Conservation (phyloP, 2,329 filamentous ascomycete species). For the Aspergillus brasiliensis region DNA sequence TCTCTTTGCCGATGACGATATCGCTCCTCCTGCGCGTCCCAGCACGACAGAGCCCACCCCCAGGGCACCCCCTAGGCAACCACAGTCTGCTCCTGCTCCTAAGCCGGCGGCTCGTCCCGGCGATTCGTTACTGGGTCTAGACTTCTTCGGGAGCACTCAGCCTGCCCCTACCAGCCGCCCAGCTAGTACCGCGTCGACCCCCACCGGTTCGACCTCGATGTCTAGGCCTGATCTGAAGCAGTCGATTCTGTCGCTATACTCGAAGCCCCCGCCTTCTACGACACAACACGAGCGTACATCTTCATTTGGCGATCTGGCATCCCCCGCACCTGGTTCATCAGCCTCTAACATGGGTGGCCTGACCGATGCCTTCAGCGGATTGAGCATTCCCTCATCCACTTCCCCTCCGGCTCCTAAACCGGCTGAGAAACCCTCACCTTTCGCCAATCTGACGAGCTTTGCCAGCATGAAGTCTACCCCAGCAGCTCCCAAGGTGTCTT, state of each 20-base stretch:
- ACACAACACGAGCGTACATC: conserved; percentile 60
- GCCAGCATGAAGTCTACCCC: conserved; percentile 47
- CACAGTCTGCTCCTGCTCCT: conserved; percentile 57
- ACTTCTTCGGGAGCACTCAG: conserved; percentile 79
- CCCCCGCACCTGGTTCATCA: conserved; percentile 42
- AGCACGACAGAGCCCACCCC: conserved; percentile 70
- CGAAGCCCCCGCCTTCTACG: conserved; percentile 68
- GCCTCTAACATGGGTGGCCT: conserved; percentile 62
- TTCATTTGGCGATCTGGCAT: conserved; percentile 70
- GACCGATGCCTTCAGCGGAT: conserved; percentile 76
- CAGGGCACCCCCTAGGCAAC: conserved; percentile 62
- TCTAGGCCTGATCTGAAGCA: conserved; percentile 94
- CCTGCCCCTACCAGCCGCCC: conserved; percentile 72
- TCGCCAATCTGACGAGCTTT: conserved; percentile 63
- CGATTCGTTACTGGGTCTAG: conserved; percentile 86
- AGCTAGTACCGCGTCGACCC: conserved; percentile 73
- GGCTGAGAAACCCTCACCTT: conserved; percentile 61
- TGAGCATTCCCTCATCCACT: conserved; percentile 62
- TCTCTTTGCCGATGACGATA: conserved; percentile 75
- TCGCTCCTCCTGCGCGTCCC: conserved; percentile 66
- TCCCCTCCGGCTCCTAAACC: conserved; percentile 41
- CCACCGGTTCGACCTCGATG: conserved; percentile 59
- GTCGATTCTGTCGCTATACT: conserved; percentile 93
- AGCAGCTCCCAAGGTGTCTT: conserved; percentile 51
- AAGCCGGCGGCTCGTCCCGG: conserved; percentile 62